phyloP scores from a whole-genome alignment of 257 asterid genomes.

The Eucommia ulmoides region DNA sequence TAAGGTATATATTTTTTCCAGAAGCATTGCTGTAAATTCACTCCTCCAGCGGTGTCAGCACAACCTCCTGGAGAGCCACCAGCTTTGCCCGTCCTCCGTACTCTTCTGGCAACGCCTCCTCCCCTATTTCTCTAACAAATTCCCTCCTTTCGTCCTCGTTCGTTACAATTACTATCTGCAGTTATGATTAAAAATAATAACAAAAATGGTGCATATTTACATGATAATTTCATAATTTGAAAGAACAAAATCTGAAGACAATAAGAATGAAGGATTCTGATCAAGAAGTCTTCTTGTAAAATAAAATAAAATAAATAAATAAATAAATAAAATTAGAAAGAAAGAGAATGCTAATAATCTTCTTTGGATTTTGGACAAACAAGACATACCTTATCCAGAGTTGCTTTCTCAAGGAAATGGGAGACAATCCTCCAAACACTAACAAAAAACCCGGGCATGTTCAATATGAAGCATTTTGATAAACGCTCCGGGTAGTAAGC shows the following conservation, averaged over 20 bases:
- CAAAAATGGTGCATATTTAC: no score
- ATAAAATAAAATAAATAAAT: neutral
- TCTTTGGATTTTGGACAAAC: neutral
- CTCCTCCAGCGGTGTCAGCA: neutral
- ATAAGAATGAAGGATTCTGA: no score
- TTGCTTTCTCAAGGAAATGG: neutral
- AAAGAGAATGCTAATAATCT: neutral
- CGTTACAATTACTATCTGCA: neutral
- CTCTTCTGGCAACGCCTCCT: slow-evolving; percentile 1
- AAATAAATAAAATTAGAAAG: neutral
- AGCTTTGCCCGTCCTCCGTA: neutral
- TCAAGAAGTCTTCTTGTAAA: neutral
- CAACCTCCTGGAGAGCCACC: neutral
- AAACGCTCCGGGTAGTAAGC: slow-evolving; percentile 1
- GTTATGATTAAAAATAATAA: neutral
- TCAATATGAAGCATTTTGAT: neutral
- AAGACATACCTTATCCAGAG: neutral
- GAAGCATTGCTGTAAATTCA: no score
- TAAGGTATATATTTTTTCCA: no score
- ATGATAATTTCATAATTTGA: no score
- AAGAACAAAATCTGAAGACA: no score
- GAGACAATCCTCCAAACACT: neutral
- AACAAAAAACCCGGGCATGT: neutral
- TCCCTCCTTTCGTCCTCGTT: neutral
- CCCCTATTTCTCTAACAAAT: neutral